phyloP scores from a whole-genome alignment of 768 basidiomycete species.

The Trametes villosa region DNA sequence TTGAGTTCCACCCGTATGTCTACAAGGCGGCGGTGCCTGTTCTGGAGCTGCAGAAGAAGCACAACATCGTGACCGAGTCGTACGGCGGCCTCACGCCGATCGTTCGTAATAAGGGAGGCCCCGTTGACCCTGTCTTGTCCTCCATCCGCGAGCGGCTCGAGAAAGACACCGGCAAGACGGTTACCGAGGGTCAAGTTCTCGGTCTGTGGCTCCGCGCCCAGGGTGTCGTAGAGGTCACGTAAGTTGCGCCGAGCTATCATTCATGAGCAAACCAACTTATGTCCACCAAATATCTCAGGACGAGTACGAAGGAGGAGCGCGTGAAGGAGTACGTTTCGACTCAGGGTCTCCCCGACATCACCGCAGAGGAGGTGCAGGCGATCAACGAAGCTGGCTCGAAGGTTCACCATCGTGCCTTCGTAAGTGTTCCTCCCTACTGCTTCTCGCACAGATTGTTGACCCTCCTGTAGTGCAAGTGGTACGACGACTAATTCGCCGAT shows the following conservation, averaged over 20 bases:
- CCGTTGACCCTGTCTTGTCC: constrained; percentile 43
- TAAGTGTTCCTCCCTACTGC: constrained; percentile 12
- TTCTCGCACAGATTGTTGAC: background rate
- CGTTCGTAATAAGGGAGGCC: constrained; percentile 39
- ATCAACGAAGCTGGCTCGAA: constrained; percentile 36
- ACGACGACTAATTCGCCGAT: background rate
- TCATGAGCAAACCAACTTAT: background rate
- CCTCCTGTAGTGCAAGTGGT: constrained; percentile 3
- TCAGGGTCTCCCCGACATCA: constrained; percentile 43
- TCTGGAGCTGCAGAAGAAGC: constrained; percentile 27
- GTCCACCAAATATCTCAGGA: constrained; percentile 31
- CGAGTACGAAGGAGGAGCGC: constrained; percentile 45
- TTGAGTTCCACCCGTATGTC: constrained; percentile 47
- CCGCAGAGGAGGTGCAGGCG: constrained; percentile 30
- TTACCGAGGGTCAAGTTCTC: constrained; percentile 36
- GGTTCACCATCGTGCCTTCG: constrained; percentile 36
- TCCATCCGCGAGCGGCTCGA: constrained; percentile 35
- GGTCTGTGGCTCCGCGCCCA: constrained; percentile 37
- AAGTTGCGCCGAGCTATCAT: constrained; percentile 12
- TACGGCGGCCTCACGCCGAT: constrained; percentile 35
- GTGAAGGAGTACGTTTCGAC: constrained; percentile 53
- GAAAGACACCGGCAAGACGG: constrained; percentile 27
- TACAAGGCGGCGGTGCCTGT: constrained; percentile 37
- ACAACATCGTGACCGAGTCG: constrained; percentile 32
- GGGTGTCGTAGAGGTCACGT: constrained; percentile 39